Evolutionary conservation across 139 green algal species (phyloP).

Genomic region (Prasinococcaceae sp.): DNA sequence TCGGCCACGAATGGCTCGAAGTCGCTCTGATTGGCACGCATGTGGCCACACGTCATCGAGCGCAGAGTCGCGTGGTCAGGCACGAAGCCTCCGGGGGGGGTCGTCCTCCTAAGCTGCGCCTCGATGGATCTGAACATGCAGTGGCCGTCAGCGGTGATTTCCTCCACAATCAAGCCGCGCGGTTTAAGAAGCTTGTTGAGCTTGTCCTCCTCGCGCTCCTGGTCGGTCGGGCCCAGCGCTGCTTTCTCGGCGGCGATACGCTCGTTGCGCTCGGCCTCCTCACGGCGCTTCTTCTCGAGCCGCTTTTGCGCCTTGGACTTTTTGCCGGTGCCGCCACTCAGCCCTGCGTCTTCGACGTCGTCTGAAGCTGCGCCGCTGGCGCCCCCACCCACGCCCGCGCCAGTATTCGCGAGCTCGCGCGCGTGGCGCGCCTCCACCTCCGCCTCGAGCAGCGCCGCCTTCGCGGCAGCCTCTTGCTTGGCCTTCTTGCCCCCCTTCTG

Average conservation of each 20-base stretch:
- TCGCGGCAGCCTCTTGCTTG: constrained; percentile 19
- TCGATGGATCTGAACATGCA: constrained; percentile 81
- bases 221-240: constrained; percentile 41
- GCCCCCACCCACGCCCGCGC: constrained; percentile 14
- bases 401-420: constrained; percentile 22
- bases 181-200: constrained; percentile 46
- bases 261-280: constrained; percentile 58
- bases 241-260: constrained; percentile 65
- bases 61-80: constrained; percentile 42
- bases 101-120: constrained; percentile 51
- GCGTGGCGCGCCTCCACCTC: constrained; percentile 10
- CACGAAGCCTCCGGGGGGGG: background rate
- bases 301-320: constrained; percentile 51
- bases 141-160: constrained; percentile 83
- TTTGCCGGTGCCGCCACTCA: background rate
- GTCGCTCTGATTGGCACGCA: constrained; percentile 46
- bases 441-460: constrained; percentile 4
- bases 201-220: constrained; percentile 40
- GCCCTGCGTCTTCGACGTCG: background rate
- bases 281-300: constrained; percentile 21
- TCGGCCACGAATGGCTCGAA: constrained; percentile 51
- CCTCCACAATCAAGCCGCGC: constrained; percentile 44
- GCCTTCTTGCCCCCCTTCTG: constrained; percentile 19
- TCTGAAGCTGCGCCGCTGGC: background rate
- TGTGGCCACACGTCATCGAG: constrained; percentile 44